Evolutionary conservation across 1,139 yeast species (phyloP).

Genomic region (Saccharomyces uvarum): DNA sequence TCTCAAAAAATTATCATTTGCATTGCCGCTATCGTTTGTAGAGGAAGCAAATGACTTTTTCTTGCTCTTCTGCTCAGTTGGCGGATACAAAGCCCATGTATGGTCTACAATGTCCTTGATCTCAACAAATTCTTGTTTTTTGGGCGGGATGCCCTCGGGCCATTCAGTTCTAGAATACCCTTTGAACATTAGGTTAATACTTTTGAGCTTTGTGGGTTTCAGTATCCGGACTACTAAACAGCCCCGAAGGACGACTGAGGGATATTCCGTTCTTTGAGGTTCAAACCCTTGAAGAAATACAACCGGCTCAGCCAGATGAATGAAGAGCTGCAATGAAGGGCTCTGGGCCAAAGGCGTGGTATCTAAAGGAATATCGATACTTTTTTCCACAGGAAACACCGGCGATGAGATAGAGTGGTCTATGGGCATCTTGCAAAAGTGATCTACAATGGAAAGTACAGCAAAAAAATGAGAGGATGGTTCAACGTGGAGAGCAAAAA

Average conservation of each 20-base stretch:
- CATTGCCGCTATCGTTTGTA: slow-evolving; percentile 1
- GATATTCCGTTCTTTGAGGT: slow-evolving; percentile 56
- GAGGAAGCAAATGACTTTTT: neutral
- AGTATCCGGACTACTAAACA: slow-evolving; percentile 61
- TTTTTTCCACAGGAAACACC: slow-evolving; percentile 34
- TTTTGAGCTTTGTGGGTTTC: slow-evolving; percentile 69
- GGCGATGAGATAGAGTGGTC: slow-evolving; percentile 23
- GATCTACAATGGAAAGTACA: neutral
- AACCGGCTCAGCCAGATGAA: slow-evolving; percentile 62
- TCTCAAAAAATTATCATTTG: slow-evolving; percentile 15
- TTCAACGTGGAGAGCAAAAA: neutral
- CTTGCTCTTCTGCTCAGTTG: slow-evolving; percentile 6
- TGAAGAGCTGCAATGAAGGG: slow-evolving; percentile 31
- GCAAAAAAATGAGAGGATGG: neutral
- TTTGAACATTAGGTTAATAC: slow-evolving; percentile 56
- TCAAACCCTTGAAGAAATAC: slow-evolving; percentile 79
- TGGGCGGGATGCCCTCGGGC: slow-evolving; percentile 98
- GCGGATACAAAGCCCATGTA: slow-evolving; percentile 83
- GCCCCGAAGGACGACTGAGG: slow-evolving; percentile 82
- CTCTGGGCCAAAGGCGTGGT: slow-evolving; percentile 33
- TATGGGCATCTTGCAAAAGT: slow-evolving; percentile 12
- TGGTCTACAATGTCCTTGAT: slow-evolving; percentile 62
- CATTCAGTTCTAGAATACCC: slow-evolving; percentile 84
- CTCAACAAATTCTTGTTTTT: slow-evolving; percentile 58
- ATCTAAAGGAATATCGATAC: slow-evolving; percentile 28